Percentiles rank a stretch among this genome's conserved stretches.
Conservation (phyloP, 805 yeast species). For the Hagleromyces aurorensis region DNA sequence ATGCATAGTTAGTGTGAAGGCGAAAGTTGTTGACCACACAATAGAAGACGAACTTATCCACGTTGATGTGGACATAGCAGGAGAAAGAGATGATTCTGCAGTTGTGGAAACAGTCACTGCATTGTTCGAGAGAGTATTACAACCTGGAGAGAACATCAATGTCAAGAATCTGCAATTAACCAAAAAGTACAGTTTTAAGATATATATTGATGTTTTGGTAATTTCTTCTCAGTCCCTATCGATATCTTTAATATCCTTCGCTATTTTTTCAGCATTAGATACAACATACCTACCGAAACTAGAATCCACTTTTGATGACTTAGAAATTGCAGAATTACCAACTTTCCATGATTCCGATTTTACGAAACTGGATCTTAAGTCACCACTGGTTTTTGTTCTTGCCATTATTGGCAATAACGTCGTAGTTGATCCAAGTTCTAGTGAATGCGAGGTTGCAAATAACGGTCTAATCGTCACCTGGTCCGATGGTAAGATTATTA, state of each 20-base stretch:
- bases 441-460: constrained; percentile 83
- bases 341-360: constrained; percentile 78
- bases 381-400: constrained; percentile 66
- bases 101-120: constrained; percentile 57
- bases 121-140: constrained; percentile 35
- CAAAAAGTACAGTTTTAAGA: constrained; percentile 63
- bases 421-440: constrained; percentile 78
- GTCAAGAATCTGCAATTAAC: constrained; percentile 50
- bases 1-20: constrained; percentile 84
- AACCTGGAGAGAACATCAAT: constrained; percentile 35
- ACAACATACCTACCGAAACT: constrained; percentile 70
- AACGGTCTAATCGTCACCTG: constrained; percentile 73
- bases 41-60: constrained; percentile 47
- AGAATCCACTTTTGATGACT: constrained; percentile 56
- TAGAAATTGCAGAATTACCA: constrained; percentile 77
- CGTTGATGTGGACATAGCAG: constrained; percentile 75
- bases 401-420: constrained; percentile 64
- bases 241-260: constrained; percentile 68
- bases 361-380: constrained; percentile 50
- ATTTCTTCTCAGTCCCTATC: constrained; percentile 77
- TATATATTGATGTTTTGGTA: constrained; percentile 73
- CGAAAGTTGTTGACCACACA: constrained; percentile 57
- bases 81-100: constrained; percentile 71
- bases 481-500: constrained; percentile 54
- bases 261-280: constrained; percentile 72